Base-by-base conservation (phyloP, 345 rosid species). In the Durio zibethinus region DNA sequence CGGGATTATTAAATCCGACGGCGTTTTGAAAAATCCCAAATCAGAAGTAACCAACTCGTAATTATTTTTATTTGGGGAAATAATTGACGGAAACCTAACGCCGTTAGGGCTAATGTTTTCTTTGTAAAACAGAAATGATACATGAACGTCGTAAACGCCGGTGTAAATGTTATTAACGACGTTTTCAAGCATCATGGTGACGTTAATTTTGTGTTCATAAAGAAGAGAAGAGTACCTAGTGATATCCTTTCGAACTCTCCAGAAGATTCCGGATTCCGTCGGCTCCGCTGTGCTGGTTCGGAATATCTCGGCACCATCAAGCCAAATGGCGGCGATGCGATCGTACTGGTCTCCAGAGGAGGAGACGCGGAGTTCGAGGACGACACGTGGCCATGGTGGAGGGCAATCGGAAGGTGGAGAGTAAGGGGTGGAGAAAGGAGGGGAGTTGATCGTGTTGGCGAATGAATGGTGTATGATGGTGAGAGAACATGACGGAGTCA, bases 231-330 rank as follows among this genome's bases (percentile, higher is more conserved):
- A 86, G 83, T 90, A 95, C 75, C 88, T 83, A 27, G 94, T 82
- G 50, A 95, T 82, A 80, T 95, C 99, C 74, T 90, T 95, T 10
- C 90, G 91, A 77, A 93, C 88, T 6, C 66, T 84, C 97, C 98
- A 93, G 90, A 88, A 93, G 73, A 93, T 81, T 14, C 98, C 96
- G 3, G 81, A 48, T 4, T 83, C 63, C 40, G 79, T 80, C 11
- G 99, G 98, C 82, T 93, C 90, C 50, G 98, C 94, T 27, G 99
- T 93, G 85, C 97, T 95, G 62, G 98, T 92, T 2, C 98, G 90
- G 72, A 95, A 88, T 2, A 95, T 85, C 94, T 95, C 99, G 45
- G 80, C 89, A 1, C 94, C 98, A 53, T 87, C 94, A 43, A 95
- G 92, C 99, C 98, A 93, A 33, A 95, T 64, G 57, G 83, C 98